A percentile compares a stretch with the other conserved stretches of the same genome.
Evolutionary conservation across 2,329 filamentous ascomycete genomes (phyloP).

Genomic region (Ophiocordyceps australis): DNA sequence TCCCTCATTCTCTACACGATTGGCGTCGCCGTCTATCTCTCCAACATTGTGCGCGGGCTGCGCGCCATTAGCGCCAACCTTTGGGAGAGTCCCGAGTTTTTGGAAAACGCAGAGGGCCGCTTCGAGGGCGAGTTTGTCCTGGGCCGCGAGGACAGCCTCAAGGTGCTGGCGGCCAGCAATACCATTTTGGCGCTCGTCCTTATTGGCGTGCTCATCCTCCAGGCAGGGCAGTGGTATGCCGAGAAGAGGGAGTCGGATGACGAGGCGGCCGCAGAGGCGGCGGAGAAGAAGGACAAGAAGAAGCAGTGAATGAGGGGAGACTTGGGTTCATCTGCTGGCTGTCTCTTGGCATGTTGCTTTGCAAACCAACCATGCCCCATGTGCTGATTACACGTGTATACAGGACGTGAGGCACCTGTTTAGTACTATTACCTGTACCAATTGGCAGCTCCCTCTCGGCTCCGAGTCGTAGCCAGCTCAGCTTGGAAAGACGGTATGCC

Average conservation of each 20-base stretch:
- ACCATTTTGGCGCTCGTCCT: constrained; percentile 88
- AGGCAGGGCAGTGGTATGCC: constrained; percentile 97
- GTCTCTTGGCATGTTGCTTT: no score
- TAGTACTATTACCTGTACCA: no score
- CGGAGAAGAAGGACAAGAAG: constrained; percentile 18
- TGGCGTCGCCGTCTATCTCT: constrained; percentile 80
- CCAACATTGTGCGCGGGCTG: constrained; percentile 92
- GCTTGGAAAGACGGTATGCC: no score
- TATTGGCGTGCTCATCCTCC: constrained; percentile 77
- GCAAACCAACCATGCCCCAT: no score
- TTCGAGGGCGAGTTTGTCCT: constrained; percentile 47
- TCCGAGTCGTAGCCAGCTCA: no score
- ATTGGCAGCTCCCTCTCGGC: no score
- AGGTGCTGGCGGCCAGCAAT: constrained; percentile 85
- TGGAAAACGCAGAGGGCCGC: constrained; percentile 18
- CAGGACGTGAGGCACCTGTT: no score
- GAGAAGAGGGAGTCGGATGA: constrained; percentile 85
- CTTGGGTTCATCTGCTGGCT: no score
- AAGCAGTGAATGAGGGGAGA: constrained; percentile 9
- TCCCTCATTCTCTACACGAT: constrained; percentile 70
- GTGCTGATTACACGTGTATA: no score
- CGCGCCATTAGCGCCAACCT: constrained; percentile 60
- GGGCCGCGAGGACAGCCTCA: constrained; percentile 72
- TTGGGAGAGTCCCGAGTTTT: constrained; percentile 28
- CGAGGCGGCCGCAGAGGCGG: constrained; percentile 36